phyloP scores from a whole-genome alignment of 768 basidiomycete genomes.

The Termitomyces sp. region DNA sequence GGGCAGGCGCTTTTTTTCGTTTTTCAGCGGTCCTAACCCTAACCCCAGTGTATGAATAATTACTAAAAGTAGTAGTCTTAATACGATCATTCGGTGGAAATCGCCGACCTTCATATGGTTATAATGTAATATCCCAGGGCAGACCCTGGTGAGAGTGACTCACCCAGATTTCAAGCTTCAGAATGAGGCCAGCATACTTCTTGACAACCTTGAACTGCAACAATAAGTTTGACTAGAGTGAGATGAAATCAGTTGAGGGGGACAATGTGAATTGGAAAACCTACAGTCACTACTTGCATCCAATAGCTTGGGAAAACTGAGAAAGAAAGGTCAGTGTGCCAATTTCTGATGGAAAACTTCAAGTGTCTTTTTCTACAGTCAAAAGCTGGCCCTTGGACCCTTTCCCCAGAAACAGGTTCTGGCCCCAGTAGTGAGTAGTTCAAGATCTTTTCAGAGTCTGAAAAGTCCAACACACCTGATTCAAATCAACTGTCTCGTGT shows the following conservation, averaged over 20 bases:
- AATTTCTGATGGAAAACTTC: too few relatives aligned
- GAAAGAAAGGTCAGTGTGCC: too few relatives aligned
- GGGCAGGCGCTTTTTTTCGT: slow-evolving; percentile 30
- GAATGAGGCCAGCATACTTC: neutral
- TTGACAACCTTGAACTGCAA: neutral
- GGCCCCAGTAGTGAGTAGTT: neutral
- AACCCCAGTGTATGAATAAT: neutral
- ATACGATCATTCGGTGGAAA: too few relatives aligned
- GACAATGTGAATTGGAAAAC: neutral
- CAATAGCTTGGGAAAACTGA: too few relatives aligned
- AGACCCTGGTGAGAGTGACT: neutral
- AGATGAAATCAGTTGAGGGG: neutral
- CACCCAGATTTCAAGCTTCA: neutral
- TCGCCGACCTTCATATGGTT: too few relatives aligned
- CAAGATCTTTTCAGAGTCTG: neutral
- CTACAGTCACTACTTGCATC: neutral
- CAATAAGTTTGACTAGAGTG: neutral
- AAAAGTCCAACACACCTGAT: neutral
- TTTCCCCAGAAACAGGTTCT: too few relatives aligned
- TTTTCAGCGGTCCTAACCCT: neutral
- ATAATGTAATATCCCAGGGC: too few relatives aligned
- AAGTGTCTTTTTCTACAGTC: too few relatives aligned
- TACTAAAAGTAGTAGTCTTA: neutral
- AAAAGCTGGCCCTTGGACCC: too few relatives aligned
- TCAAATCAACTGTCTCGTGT: neutral